Base-by-base conservation (phyloP, 192 early-diverging fungal genomes). In the Umbelopsis sp. region DNA sequence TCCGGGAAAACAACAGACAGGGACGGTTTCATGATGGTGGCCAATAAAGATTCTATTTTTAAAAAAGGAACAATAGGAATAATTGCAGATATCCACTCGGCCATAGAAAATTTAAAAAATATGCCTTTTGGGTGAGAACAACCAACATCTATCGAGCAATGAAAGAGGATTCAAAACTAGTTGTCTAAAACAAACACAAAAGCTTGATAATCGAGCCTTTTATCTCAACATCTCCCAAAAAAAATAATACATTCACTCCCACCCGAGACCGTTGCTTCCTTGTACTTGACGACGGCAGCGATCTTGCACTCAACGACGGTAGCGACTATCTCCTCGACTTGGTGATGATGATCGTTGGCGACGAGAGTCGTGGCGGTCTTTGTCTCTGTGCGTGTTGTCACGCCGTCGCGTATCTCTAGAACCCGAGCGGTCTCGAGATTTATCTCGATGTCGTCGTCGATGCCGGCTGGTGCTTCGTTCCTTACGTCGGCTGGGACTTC, bases 391-490 rank as follows among this genome's bases (percentile, higher is more conserved):
- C 23, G 21, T 35, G 13, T 23, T 33, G 15, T 30, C 37, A n/a
- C 53, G 48, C 37, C 18, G 35, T 13, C 46, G 41, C 49, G 52
- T 25, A 23, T 49, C 25, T 35, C 30, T 22, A 11, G 55, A 61
- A 12, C 2, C 30, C 25, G 55, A 61, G 16, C 55, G 25, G 27
- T 76, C 72, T 35, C 68, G 74, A 11, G 71, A 75, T 4, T 79
- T 69, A 64, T 80, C 76, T 22, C 79, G 69, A 35, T 80, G 65
- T 37, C 75, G 74, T 23, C 68, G 51, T 18, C 77, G 74, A 20
- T 52, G 44, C 27, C 72, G 67, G 15, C 27, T 76, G 50, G 22
- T 75, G 71, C 64, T 78, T 64, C 30, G 30, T 4, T 61, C 27
- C n/a, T 30, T 61, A 5, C 25, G 55, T 35, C 55, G 21, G 25